Conservation (phyloP, 768 basidiomycete species). For the Rhodotorula taiwanensis region DNA sequence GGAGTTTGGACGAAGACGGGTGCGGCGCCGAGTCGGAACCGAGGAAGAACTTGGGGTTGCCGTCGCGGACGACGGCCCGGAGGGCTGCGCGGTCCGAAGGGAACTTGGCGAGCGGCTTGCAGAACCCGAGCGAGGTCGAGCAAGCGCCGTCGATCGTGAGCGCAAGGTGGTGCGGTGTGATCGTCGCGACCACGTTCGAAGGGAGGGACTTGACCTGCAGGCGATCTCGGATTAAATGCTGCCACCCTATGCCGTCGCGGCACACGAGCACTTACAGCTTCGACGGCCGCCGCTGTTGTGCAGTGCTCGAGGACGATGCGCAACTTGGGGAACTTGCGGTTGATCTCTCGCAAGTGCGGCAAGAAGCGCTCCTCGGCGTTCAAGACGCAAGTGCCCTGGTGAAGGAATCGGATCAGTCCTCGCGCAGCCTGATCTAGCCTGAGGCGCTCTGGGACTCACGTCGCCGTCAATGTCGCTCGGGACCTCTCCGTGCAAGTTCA, state of each 20-base stretch:
- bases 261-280: constrained; percentile 73
- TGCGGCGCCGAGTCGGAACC: constrained; percentile 97
- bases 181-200: constrained; percentile 86
- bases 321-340: constrained; percentile 73
- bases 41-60: constrained; percentile 91
- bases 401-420: background rate
- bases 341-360: constrained; percentile 74
- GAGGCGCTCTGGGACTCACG: constrained; percentile 44
- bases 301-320: constrained; percentile 97
- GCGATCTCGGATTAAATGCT: background rate
- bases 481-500: constrained; percentile 95
- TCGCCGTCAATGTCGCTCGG: constrained; percentile 66
- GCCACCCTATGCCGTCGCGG: no score
- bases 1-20: constrained; percentile 49
- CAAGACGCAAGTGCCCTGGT: constrained; percentile 77
- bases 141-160: constrained; percentile 96
- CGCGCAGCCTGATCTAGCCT: background rate
- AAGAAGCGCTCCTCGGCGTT: constrained; percentile 89
- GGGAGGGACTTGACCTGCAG: constrained; percentile 48
- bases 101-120: constrained; percentile 96
- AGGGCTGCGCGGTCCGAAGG: constrained; percentile 83
- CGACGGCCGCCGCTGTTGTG: constrained; percentile 83
- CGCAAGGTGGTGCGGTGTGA: constrained; percentile 91
- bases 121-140: constrained; percentile 88
- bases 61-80: constrained; percentile 57